phyloP scores from a whole-genome alignment of 75 land plant genomes.

The Picea sitchensis region DNA sequence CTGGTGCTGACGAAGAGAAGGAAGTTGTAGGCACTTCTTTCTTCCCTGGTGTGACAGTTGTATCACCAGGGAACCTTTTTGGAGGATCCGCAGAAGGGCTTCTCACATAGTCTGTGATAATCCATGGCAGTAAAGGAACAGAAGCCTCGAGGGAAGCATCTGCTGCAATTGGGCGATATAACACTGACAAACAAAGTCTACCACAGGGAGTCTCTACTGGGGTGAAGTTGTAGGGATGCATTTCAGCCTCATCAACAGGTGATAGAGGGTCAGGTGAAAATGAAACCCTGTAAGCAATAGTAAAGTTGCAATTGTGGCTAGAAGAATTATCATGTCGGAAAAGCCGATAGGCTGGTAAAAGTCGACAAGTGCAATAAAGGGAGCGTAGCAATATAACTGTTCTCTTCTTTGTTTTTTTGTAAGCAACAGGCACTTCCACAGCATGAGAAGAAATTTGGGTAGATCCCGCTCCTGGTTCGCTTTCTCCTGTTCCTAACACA shows the following conservation, averaged over 20 bases:
- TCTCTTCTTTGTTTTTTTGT: conserved; percentile 42
- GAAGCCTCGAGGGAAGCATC: conserved; percentile 52
- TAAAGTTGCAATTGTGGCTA: conserved; percentile 43
- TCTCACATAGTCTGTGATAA: conserved; percentile 88
- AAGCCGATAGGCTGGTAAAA: conserved; percentile 77
- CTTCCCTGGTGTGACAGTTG: conserved; percentile 15
- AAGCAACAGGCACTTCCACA: conserved; percentile 35
- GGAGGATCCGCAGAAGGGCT: conserved; percentile 80
- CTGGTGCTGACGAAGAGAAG: conserved; percentile 29
- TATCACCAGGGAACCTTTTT: conserved; percentile 46
- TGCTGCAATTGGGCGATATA: conserved; percentile 41
- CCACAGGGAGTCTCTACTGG: conserved; percentile 77
- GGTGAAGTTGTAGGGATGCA: conserved; percentile 43
- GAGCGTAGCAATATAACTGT: conserved; percentile 64
- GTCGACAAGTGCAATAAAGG: conserved; percentile 57
- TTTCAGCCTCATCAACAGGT: conserved; percentile 42
- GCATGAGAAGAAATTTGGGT: conserved; percentile 18
- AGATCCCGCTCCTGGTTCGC: neutral
- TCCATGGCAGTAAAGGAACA: conserved; percentile 50
- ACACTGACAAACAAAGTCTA: conserved; percentile 50
- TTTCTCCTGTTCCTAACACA: neutral
- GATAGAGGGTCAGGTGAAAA: conserved; percentile 54
- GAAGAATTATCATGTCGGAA: conserved; percentile 58
- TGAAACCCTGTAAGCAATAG: conserved; percentile 43
- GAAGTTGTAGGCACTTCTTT: conserved; percentile 37